Evolutionary conservation across 805 yeast genomes (phyloP), one percentile per base, ranked within the genome.

Genomic region (Saccharomycopsis capsularis): DNA sequence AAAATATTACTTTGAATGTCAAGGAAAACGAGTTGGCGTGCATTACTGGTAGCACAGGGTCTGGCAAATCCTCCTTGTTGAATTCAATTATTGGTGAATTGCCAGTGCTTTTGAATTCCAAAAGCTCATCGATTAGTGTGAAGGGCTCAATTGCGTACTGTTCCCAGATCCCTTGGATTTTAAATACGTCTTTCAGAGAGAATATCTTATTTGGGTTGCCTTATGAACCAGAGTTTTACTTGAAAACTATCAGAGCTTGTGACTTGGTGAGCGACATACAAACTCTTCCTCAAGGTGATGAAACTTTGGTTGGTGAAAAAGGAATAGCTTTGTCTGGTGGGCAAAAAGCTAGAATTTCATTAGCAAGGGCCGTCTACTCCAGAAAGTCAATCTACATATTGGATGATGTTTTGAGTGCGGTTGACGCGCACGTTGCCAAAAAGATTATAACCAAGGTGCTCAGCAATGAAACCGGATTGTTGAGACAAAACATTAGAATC

Each of bases 291-390:
- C 85, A 87, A 60, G 96, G 96, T 47, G 98, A 93, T 63, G 73
- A 73, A 45, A 93, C 99, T 4, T 79, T 85, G 58, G 98, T 93
- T 50, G 99, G 99, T 55, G 99, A 93, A 68, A 88, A 91, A 64
- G 99, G 99, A 55, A 90, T 93, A 45, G 87, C 97, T 13, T 72
- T 93, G 44, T 86, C 96, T 38, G 99, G 99, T 45, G 99, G 99
- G 40, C 99, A 93, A 66, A 93, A 93, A 73, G 98, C 99, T 0
- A 81, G 99, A 63, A 74, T 93, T 34, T 82, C 95, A 1, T 74
- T 93, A 46, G 88, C 88, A 0, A 72, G 89, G 58, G 85, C 87
- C 0, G 81, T 82, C 3, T 82, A 82, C 59, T 64, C 85, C 0
- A 65, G 78, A 45, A 68, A 74, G 1, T 83, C 81, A 61, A 67